Evolutionary conservation across 257 asterid genomes (phyloP).

Genomic region (Salvia hispanica): DNA sequence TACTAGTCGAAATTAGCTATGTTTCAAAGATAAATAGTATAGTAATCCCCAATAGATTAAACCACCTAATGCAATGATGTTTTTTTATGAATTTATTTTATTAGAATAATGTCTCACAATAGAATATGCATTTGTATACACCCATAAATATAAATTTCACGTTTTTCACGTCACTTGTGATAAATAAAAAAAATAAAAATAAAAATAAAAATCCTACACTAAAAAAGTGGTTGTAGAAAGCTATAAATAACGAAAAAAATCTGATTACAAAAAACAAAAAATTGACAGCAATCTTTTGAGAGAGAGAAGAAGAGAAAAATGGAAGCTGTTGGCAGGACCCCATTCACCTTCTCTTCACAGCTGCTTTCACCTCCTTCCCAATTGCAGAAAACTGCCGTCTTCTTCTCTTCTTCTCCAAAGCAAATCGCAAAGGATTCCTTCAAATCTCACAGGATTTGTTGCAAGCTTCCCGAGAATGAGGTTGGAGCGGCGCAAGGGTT

Average conservation of each 20-base stretch:
- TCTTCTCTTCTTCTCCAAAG: constrained; percentile 30
- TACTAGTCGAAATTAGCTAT: no score
- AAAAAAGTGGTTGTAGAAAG: neutral
- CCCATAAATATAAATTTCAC: no score
- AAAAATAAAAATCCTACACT: neutral
- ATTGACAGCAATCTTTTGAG: no score
- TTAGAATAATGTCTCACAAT: no score
- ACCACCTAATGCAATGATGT: no score
- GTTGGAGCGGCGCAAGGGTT: constrained; percentile 32
- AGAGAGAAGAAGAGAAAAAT: constrained; percentile 17
- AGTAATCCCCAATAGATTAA: no score
- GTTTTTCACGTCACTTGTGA: no score
- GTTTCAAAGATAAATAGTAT: no score
- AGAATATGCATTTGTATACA: no score
- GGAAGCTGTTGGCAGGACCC: constrained; percentile 38
- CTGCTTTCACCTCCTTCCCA: constrained; percentile 33
- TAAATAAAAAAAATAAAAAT: no score
- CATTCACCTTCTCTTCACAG: constrained; percentile 28
- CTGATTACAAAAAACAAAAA: neutral
- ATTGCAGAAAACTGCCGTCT: constrained; percentile 29
- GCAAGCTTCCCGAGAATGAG: constrained; percentile 52
- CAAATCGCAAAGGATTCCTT: constrained; percentile 21
- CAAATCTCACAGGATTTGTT: constrained; percentile 40
- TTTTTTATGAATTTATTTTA: no score
- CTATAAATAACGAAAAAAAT: constrained; percentile 6